Percentiles rank a stretch among this genome's conserved stretches.
Conservation (phyloP, 2,329 filamentous ascomycete species). For the Arthroderma sp. region DNA sequence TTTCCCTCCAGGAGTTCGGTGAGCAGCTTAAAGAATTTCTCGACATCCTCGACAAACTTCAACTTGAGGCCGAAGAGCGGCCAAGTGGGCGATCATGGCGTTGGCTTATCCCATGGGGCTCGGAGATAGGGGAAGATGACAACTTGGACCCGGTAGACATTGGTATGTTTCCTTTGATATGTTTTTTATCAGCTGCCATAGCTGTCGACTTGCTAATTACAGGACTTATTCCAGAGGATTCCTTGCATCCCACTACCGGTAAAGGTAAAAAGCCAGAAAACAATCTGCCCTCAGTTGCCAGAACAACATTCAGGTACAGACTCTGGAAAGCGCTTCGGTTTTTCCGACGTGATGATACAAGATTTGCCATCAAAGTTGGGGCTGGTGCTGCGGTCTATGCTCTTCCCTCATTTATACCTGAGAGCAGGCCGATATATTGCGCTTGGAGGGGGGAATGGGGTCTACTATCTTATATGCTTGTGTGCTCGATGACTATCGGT, state of each 20-base stretch:
- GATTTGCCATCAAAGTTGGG: conserved; percentile 86
- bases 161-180: neutral
- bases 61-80: conserved; percentile 52
- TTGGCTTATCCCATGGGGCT: conserved; percentile 79
- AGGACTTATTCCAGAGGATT: conserved; percentile 14
- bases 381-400: conserved; percentile 81
- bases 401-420: conserved; percentile 70
- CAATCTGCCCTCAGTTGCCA: neutral
- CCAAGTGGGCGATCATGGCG: conserved; percentile 57
- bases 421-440: conserved; percentile 66
- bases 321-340: conserved; percentile 45
- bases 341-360: conserved; percentile 53
- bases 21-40: conserved; percentile 78
- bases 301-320: conserved; percentile 32
- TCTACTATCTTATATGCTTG: conserved; percentile 91
- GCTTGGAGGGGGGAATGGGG: conserved; percentile 97
- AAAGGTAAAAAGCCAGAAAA: neutral
- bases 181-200: neutral
- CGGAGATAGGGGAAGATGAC: neutral
- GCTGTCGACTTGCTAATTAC: neutral
- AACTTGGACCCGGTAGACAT: neutral
- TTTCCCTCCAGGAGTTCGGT: conserved; percentile 78
- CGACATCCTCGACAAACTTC: conserved; percentile 72
- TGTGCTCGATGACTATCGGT: conserved; percentile 94
- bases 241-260: conserved; percentile 9